Conservation (phyloP, 768 basidiomycete species). For the Wakefieldia striispora region DNA sequence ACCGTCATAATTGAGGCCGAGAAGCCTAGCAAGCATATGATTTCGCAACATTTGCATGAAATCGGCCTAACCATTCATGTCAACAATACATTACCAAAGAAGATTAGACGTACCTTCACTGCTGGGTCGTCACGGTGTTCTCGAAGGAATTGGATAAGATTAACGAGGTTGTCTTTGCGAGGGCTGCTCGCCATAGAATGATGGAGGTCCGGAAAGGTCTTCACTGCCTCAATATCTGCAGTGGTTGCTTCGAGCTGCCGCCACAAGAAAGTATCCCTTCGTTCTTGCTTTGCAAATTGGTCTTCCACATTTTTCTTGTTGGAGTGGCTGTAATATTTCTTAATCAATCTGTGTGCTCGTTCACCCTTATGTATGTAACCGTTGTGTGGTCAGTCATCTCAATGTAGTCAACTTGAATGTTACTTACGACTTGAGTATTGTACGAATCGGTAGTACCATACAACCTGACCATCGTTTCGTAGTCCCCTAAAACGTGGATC, state of each 20-base stretch:
- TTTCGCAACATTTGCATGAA: too few species aligned
- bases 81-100: background rate
- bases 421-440: too few species aligned
- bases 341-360: background rate
- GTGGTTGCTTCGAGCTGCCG: background rate
- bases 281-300: background rate
- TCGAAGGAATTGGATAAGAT: background rate
- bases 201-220: background rate
- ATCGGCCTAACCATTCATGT: background rate
- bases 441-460: background rate
- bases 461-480: background rate
- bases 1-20: background rate
- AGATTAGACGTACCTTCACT: background rate
- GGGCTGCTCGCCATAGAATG: background rate
- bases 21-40: too few species aligned
- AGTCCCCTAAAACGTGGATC: background rate
- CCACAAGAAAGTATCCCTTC: background rate
- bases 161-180: background rate
- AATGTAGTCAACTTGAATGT: too few species aligned
- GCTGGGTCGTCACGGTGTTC: slow-evolving; percentile 5
- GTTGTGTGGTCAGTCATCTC: too few species aligned
- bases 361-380: background rate
- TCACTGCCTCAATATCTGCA: background rate
- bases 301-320: background rate
- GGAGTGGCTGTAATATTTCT: background rate